Evolutionary conservation across 2,329 filamentous ascomycete genomes (phyloP).

Genomic region (Cercospora sojina): DNA sequence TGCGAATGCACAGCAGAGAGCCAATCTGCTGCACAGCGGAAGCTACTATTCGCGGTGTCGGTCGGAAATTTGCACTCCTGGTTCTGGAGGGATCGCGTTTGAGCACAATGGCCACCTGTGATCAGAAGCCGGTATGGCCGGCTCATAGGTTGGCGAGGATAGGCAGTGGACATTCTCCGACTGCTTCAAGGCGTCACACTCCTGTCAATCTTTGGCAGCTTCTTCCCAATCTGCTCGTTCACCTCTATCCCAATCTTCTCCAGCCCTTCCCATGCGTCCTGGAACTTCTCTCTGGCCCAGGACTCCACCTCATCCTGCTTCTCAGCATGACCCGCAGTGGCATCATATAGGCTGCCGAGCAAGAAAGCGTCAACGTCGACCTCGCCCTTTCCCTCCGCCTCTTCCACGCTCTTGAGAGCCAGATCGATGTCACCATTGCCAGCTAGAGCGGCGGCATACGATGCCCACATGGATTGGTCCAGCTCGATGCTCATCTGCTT

Average conservation of each 20-base stretch:
- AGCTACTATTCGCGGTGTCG: background rate
- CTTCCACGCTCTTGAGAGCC: constrained; percentile 63
- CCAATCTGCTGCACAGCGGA: background rate
- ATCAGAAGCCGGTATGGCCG: background rate
- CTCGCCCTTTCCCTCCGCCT: constrained; percentile 66
- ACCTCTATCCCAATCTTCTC: constrained; percentile 49
- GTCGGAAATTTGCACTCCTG: background rate
- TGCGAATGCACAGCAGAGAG: background rate
- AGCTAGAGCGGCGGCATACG: constrained; percentile 74
- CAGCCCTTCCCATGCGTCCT: constrained; percentile 67
- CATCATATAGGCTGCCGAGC: constrained; percentile 79
- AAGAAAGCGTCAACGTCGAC: constrained; percentile 66
- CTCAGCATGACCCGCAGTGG: constrained; percentile 55
- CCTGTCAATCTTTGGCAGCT: constrained; percentile 30
- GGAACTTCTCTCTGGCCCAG: constrained; percentile 70
- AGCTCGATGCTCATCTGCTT: constrained; percentile 75
- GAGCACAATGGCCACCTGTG: background rate
- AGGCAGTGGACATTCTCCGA: background rate
- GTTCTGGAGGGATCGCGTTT: background rate
- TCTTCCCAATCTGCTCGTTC: constrained; percentile 20
- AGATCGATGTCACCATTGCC: constrained; percentile 70
- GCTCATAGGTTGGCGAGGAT: background rate
- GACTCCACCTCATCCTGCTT: constrained; percentile 68
- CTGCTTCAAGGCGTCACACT: constrained; percentile 25
- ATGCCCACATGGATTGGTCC: constrained; percentile 68